phyloP scores from a whole-genome alignment of 1,284 basidiomycete species.

The Mrakiaceae sp. region DNA sequence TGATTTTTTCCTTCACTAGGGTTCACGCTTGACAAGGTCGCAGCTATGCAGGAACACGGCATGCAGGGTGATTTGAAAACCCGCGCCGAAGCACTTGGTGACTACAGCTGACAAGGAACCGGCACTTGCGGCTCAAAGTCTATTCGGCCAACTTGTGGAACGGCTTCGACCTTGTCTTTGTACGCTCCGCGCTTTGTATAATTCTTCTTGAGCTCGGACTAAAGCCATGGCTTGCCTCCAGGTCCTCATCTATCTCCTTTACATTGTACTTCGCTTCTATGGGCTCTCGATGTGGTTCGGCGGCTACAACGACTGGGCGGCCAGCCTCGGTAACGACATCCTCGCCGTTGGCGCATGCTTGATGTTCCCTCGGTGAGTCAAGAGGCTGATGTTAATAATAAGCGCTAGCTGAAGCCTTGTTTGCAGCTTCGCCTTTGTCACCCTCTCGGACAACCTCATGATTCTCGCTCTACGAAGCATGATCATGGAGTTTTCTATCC shows the following conservation, averaged over 20 bases:
- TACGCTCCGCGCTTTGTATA: too few relatives aligned
- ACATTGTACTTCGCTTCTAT: constrained; percentile 45
- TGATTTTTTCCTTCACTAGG: constrained; percentile 31
- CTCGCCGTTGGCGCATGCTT: constrained; percentile 66
- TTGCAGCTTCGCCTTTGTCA: constrained; percentile 70
- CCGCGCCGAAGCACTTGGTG: too few relatives aligned
- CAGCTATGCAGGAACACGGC: constrained; percentile 88
- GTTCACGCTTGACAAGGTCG: constrained; percentile 81
- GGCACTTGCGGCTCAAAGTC: constrained; percentile 17
- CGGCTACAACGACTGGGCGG: constrained; percentile 41
- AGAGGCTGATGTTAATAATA: background rate
- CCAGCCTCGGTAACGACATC: constrained; percentile 54
- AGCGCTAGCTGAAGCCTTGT: constrained; percentile 1
- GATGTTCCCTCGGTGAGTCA: constrained; percentile 64
- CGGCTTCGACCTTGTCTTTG: background rate
- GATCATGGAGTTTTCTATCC: constrained; percentile 59
- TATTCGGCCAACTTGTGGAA: constrained; percentile 23
- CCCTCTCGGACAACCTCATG: constrained; percentile 68
- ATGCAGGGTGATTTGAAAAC: constrained; percentile 41
- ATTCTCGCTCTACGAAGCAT: constrained; percentile 53
- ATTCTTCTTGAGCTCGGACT: background rate
- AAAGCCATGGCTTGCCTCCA: constrained; percentile 70
- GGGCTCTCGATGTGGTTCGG: constrained; percentile 9
- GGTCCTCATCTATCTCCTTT: constrained; percentile 55
- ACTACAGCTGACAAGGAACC: background rate